A percentile compares a stretch with the other conserved stretches of the same genome.
Evolutionary conservation across 1,139 yeast genomes (phyloP).

Genomic region (Nakaseomyces nivariensis): DNA sequence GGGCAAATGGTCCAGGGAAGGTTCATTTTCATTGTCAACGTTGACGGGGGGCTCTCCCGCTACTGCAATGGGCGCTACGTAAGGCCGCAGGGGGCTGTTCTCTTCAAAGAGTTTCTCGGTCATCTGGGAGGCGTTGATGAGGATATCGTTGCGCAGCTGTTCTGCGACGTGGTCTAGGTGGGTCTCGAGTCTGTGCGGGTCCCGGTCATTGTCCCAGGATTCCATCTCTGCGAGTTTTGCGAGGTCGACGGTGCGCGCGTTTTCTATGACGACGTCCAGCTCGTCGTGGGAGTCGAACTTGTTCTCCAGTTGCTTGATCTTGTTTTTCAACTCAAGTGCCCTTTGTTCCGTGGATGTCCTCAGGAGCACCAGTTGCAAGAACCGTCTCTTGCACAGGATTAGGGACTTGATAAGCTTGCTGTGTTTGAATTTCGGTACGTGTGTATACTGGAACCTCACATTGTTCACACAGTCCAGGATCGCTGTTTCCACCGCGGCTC

Average conservation of each 20-base stretch:
- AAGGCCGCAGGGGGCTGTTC: conserved; percentile 15
- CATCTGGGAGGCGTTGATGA: conserved; percentile 46
- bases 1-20: no score
- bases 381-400: conserved; percentile 47
- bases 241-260: conserved; percentile 36
- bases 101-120: conserved; percentile 29
- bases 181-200: conserved; percentile 36
- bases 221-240: conserved; percentile 42
- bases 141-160: conserved; percentile 42
- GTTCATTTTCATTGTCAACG: no score
- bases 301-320: conserved; percentile 42
- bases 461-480: conserved; percentile 37
- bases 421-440: conserved; percentile 38
- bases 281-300: conserved; percentile 42
- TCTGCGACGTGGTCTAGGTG: conserved; percentile 37
- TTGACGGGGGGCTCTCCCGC: not conserved
- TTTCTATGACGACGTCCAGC: conserved; percentile 39
- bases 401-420: conserved; percentile 36
- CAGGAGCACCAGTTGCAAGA: conserved; percentile 37
- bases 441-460: conserved; percentile 34
- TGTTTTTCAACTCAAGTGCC: conserved; percentile 14
- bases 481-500: conserved; percentile 33
- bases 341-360: no score
- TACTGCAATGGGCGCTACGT: not conserved
- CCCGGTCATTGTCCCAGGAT: conserved; percentile 40